These are phyloP conservation scores for Exophiala xenobiotica DNA, from an alignment of 2,329 filamentous ascomycete genomes.

Conservation along the genomic window DNA sequence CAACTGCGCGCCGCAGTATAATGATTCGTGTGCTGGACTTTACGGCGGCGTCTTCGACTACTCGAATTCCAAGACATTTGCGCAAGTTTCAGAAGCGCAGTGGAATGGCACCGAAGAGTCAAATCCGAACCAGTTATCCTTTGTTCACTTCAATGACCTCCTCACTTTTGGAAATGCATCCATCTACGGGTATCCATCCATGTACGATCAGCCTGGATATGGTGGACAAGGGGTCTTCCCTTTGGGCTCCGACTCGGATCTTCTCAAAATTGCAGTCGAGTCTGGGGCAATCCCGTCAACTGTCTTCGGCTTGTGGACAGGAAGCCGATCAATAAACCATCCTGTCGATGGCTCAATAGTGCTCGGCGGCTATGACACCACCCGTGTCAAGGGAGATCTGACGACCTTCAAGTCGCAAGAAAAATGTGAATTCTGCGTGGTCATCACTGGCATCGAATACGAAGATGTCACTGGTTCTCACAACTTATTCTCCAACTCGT, in stretches of 20 bases:
- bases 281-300: constrained; percentile 20
- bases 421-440: constrained; percentile 22
- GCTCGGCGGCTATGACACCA: constrained; percentile 28
- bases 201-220: constrained; percentile 26
- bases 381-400: constrained; percentile 22
- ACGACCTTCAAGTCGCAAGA: constrained; percentile 17
- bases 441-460: constrained; percentile 23
- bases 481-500: constrained; percentile 23
- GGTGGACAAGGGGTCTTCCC: constrained; percentile 26
- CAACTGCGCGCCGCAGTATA: constrained; percentile 25
- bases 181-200: constrained; percentile 21
- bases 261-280: constrained; percentile 21
- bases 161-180: constrained; percentile 23
- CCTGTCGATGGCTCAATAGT: constrained; percentile 25
- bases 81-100: constrained; percentile 18
- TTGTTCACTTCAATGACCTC: constrained; percentile 27
- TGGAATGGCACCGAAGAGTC: constrained; percentile 23
- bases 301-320: constrained; percentile 26
- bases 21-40: constrained; percentile 20
- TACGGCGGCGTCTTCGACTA: constrained; percentile 29
- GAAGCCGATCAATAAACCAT: constrained; percentile 21
- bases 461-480: constrained; percentile 10
- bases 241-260: constrained; percentile 23
- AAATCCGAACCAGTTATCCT: constrained; percentile 16
- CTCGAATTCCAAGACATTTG: constrained; percentile 17